Base-by-base conservation (phyloP, 495 filamentous ascomycete species). In the Xylaria sp. region DNA sequence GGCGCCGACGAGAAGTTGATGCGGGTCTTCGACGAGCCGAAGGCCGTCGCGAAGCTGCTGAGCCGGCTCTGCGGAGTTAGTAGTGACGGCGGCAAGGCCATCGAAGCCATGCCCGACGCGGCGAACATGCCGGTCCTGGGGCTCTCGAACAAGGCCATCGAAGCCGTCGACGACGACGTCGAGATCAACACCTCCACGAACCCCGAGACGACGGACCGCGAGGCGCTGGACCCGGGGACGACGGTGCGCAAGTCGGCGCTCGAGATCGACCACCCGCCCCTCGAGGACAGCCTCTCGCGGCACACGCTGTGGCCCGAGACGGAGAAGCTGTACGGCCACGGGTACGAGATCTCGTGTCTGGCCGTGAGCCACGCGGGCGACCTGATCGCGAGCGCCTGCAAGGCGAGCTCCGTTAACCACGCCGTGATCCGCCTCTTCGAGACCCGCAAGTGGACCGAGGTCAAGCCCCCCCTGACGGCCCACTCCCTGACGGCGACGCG, bases 1-100 rank as follows among this genome's bases (percentile, higher is more conserved):
- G 96, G 96, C n/a, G 96, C 96, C 44, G 97, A 99, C 75, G 96
- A 99, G 83, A 99, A 99, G 81, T 89, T 98, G 37, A 85, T 98
- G 72, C 90, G 96, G 19, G 95, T 98, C 19, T 99, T 99, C 79
- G 91, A 94, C 66, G 90, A 97, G 83, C 96, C 96, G 8, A 92
- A 89, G 78, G 91, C 89, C 37, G 91, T 97, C 62, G 97, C 93
- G 0, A 82, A 86, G 53, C 83, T 98, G 43, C 85, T 99, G 0
- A 80, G 85, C 67, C 86, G 81, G 24, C 86, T 97, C 15, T 91
- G 91, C 69, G 90, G 88, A 7, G 89, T 93, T 64, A 41, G 40
- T 29, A 57, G 8, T 46, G 31, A 26, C 64, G 70, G 61, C 64
- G 73, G 80, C 41, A 64, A 76, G 9, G 69, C 79, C 43, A 61